Conservation (phyloP, 805 yeast genomes). For the Ogataea dorogensis region DNA sequence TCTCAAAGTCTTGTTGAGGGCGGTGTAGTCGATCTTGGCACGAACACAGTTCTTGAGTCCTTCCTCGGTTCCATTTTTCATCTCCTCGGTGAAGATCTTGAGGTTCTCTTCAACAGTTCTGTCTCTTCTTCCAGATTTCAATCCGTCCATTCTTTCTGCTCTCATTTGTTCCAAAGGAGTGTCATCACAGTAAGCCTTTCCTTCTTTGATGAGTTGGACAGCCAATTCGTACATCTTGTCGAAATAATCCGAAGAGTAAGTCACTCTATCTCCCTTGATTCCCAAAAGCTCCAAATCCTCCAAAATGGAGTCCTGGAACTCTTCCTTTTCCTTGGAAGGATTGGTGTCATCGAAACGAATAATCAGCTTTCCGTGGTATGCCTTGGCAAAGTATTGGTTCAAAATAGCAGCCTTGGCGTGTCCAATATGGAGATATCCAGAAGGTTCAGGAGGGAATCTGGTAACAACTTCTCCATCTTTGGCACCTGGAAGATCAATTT, state of each 20-base stretch:
- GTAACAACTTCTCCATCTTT: conserved; percentile 94
- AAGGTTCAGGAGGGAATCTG: conserved; percentile 99
- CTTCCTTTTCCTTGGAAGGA: conserved; percentile 94
- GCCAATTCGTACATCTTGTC: conserved; percentile 87
- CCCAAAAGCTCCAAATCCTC: conserved; percentile 91
- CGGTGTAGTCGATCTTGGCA: conserved; percentile 92
- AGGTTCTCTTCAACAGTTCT: conserved; percentile 91
- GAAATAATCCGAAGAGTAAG: conserved; percentile 94
- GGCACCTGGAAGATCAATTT: conserved; percentile 90
- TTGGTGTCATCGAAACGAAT: conserved; percentile 98
- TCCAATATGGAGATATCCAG: conserved; percentile 98
- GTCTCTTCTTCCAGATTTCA: conserved; percentile 88
- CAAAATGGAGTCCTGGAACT: conserved; percentile 89
- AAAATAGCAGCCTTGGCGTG: conserved; percentile 98
- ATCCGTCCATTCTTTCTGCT: conserved; percentile 98
- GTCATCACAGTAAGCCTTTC: conserved; percentile 97
- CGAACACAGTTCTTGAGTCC: conserved; percentile 92
- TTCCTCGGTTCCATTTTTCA: conserved; percentile 90
- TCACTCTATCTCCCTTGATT: conserved; percentile 83
- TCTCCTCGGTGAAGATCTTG: conserved; percentile 79
- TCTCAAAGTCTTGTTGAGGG: conserved; percentile 90
- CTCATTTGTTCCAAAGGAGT: conserved; percentile 95
- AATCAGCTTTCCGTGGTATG: conserved; percentile 93
- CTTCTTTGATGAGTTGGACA: conserved; percentile 84
- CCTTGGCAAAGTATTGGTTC: conserved; percentile 94